A percentile compares a stretch with the other conserved stretches of the same genome.
phyloP scores from a whole-genome alignment of 495 filamentous ascomycete species.

The Cladorrhinum samala region DNA sequence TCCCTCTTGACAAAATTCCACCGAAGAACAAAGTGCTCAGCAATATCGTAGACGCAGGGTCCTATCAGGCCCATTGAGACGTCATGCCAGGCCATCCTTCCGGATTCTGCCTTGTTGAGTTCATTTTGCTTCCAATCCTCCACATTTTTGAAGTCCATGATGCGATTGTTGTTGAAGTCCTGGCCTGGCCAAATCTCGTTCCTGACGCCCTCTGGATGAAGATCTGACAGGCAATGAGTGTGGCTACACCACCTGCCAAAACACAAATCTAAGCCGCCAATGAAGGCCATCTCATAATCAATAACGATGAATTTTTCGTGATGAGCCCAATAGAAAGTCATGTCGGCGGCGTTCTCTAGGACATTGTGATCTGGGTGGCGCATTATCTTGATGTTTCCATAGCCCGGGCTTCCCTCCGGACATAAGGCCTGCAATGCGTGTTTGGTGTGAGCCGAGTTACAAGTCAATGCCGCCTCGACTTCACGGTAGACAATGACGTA shows the following conservation, averaged over 20 bases:
- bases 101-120: constrained; percentile 84
- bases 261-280: constrained; percentile 91
- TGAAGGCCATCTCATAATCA: constrained; percentile 84
- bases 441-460: constrained; percentile 91
- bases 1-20: constrained; percentile 98
- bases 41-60: constrained; percentile 87
- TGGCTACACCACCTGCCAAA: constrained; percentile 89
- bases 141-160: constrained; percentile 93
- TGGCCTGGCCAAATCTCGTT: constrained; percentile 92
- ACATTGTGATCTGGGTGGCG: constrained; percentile 94
- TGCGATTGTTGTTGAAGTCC: constrained; percentile 91
- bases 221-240: constrained; percentile 80
- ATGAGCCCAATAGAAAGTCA: constrained; percentile 98
- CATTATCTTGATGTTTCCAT: constrained; percentile 84
- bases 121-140: constrained; percentile 89
- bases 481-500: constrained; percentile 93
- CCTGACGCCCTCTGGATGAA: constrained; percentile 74
- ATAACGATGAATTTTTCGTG: constrained; percentile 96
- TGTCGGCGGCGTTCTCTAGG: constrained; percentile 87
- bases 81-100: constrained; percentile 97
- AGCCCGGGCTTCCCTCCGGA: constrained; percentile 68
- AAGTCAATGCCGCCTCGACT: constrained; percentile 74
- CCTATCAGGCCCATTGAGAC: constrained; percentile 86
- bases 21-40: constrained; percentile 88
- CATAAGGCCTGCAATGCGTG: constrained; percentile 75